Evolutionary conservation across 768 basidiomycete species (phyloP), one percentile per base, ranked within the genome.

Genomic region (Boletus reticuloceps): DNA sequence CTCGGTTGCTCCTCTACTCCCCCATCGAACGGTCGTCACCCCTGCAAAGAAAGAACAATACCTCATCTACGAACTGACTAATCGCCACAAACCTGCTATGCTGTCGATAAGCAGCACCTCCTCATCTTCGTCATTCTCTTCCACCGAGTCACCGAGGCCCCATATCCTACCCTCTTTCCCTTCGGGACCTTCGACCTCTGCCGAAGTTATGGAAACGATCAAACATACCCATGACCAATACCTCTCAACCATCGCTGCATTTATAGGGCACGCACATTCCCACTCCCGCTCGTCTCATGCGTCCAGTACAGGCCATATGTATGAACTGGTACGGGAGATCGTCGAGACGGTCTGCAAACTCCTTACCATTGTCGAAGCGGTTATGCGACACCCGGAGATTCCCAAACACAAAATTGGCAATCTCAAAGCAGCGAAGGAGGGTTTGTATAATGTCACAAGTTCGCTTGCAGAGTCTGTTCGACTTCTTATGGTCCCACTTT

Each of bases 201-300:
- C 78, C 2, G 86, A 90, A 64, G 82, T 91, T 6, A 78, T 89
- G 71, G 86, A 88, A 54, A 84, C 87, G 8, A 79, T 97, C 43
- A 84, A 88, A n/a, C 73, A 77, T 58, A 91, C 91, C 14, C 94
- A 97, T 67, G 94, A 97, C 66, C 83, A 88, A 47, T 89, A 95
- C 64, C 78, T 98, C 12, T 96, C 93, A 6, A 91, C 93, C 19
- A 93, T 97, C 66, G 95, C 97, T 20, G 96, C 95, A 7, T 94
- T 99, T 70, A 97, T 99, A 63, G 96, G 95, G 1, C 94, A 98
- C 67, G 91, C 94, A 2, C 96, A 98, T 64, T 91, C 91, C 16
- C 91, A 98, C 76, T 87, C 91, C 20, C 86, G 91, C 43, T 79
- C 83, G 39, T 91, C 91, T 29, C 95, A 98, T 71, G 93, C 96